These are phyloP conservation scores for Conticribra weissflogii DNA, from an alignment of 108 stramenopile genomes.

Conservation along the genomic window DNA sequence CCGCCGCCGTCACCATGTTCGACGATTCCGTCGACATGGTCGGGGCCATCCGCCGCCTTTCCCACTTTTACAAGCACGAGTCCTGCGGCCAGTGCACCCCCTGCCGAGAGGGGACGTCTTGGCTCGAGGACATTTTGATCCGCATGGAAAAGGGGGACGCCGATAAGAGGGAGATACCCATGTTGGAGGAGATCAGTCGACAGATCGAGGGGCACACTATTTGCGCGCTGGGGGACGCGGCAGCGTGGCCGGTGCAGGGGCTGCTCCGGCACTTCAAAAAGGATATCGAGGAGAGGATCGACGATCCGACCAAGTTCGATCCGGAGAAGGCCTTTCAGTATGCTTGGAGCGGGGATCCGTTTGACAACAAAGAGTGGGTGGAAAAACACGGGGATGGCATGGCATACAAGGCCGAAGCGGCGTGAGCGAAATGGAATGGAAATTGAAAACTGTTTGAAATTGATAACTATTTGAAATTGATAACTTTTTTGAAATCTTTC, in stretches of 20 bases:
- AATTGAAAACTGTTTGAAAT: background rate
- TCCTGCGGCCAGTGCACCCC: conserved; percentile 99
- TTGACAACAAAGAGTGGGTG: conserved; percentile 90
- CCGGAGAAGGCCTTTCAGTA: conserved; percentile 94
- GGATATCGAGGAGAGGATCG: conserved; percentile 97
- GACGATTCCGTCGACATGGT: conserved; percentile 99
- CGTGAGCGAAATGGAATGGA: too few relatives aligned
- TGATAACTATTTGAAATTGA: background rate
- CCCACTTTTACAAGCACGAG: conserved; percentile 99
- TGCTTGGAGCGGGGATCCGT: conserved; percentile 94
- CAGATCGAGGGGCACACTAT: conserved; percentile 99
- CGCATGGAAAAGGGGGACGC: conserved; percentile 98
- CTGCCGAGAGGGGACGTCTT: conserved; percentile 97
- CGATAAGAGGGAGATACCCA: conserved; percentile 98
- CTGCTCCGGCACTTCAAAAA: conserved; percentile 96
- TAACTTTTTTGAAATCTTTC: too few relatives aligned
- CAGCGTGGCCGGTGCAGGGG: conserved; percentile 99
- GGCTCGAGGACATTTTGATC: conserved; percentile 91
- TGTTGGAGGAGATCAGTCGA: conserved; percentile 99
- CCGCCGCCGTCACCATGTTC: conserved; percentile 99
- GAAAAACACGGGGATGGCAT: conserved; percentile 87
- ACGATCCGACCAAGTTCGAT: conserved; percentile 87
- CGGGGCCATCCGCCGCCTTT: conserved; percentile 97
- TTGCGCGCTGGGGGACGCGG: conserved; percentile 99
- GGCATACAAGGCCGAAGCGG: conserved; percentile 59